Evolutionary conservation across 179 eudicot genomes (phyloP), one percentile per base, ranked within the genome.

Genomic region (Carnegiea gigantea): DNA sequence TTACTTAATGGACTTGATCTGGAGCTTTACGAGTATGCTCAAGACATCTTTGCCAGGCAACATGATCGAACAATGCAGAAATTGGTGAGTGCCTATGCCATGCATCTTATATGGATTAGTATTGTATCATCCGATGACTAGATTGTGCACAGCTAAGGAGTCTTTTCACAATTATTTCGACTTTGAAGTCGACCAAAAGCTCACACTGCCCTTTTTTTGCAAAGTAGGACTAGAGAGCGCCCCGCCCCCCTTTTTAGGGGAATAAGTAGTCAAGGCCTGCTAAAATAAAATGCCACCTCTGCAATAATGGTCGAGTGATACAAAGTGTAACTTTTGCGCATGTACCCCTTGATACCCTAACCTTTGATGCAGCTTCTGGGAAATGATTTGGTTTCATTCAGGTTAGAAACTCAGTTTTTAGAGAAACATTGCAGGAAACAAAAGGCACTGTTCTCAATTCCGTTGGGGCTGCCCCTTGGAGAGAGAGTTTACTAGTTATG

Each of bases 1-100:
- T 88, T 90, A 75, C 93, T 93, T 12, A 94, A 93, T 86, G 86
- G 87, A 87, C 93, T 96, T 70, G 99, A 96, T 83, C 76, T 93
- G 82, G 92, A 96, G 86, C 92, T 96, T 59, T 94, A 96, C 77
- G 86, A 90, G 40, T 91, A 96, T 86, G 98, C 97, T 57, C 87
- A 88, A 80, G 78, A 83, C 46, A 91, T 92, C 80, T 92, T 91
- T 84, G 81, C 84, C 57, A 86, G 87, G 87, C 93, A 95, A 86
- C 91, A 89, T 44, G 82, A 82, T 49, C 87, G 67, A 57, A 78
- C 90, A 81, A 64, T 83, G 74, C 85, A 81, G 80, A 85, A 87
- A 70, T 83, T 87, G 85, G 88, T 82, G 76, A 79, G 80, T 83
- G 78, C 73, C 67, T 30, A 48, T 65, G 11, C 53, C 28, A 38